Evolutionary conservation across 208 protist genomes (phyloP), one percentile per base, ranked within the genome.

Genomic region (Angomonas ambiguus): DNA sequence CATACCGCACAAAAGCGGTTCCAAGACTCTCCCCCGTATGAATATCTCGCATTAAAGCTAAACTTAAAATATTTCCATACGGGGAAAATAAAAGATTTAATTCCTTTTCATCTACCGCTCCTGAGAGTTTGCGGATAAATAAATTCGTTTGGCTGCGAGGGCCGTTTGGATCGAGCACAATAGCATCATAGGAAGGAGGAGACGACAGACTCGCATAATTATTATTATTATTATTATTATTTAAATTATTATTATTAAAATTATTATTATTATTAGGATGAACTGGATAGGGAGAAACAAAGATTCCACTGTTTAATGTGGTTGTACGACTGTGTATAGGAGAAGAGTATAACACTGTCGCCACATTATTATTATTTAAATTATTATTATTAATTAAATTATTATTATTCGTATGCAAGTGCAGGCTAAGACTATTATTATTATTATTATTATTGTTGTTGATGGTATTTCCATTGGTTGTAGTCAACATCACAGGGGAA

Each of bases 1-100:
- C 74, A 69, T 79, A 94, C 61, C 85, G 85, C 58, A 94, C 85
- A 81, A 94, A 94, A 0, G 82, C 88, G 11, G 74, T 94, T 59
- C 88, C 85, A n/a, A 88, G 77, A 28, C 76, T 89, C 62, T 88
- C 74, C 6, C 88, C 88, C 0, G 84, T 92, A 76, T 94, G 85
- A 59, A 94, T 94, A 70, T 94, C 76, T n/a, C 84, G 82, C 82
- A 92, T 92, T 35, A 92, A 51, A 0, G 71, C 82, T 20, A 79
- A 82, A 27, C 78, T 85, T 6, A 85, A 41, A 62, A 93, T 91
- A 5, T 67, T 71, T 56, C 87, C 87, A 58, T 80, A 87, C 10
- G 78, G 72, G 30, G 75, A 62, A 25, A 94, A 94, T 32, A 90
- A 61, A 13, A 51, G 57, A 65, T 79, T 72, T 27, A 94, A 45